Evolutionary conservation across 2,329 filamentous ascomycete genomes (phyloP).

Genomic region (Tolypocladium endophyticum): DNA sequence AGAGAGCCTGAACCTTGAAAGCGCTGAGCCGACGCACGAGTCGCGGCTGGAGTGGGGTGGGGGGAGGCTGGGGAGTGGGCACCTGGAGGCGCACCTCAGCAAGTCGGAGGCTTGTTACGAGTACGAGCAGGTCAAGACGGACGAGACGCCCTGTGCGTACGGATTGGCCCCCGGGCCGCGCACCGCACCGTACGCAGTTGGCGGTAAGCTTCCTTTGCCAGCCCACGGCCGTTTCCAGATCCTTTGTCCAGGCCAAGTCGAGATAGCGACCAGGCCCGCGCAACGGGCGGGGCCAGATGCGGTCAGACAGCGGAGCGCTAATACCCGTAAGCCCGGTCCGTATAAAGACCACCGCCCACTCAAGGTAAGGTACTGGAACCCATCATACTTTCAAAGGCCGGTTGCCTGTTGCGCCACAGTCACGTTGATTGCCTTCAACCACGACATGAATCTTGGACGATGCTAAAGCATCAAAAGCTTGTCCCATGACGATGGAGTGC

Average conservation of each 20-base stretch:
- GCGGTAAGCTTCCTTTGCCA: no score
- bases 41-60: background rate
- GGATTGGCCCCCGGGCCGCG: no score
- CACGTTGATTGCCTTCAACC: background rate
- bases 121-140: no score
- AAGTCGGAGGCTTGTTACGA: background rate
- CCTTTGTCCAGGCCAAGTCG: background rate
- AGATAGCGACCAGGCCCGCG: background rate
- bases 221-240: no score
- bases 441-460: background rate
- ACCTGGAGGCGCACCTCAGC: background rate
- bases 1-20: background rate
- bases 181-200: no score
- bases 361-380: no score
- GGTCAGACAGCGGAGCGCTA: background rate
- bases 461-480: background rate
- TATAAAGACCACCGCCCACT: background rate
- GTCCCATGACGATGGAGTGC: background rate
- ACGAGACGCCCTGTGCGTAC: no score
- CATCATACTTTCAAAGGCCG: background rate
- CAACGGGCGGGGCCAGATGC: background rate
- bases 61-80: background rate
- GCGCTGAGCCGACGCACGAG: background rate
- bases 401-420: background rate
- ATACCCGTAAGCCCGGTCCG: background rate